Evolutionary conservation across 805 yeast species (phyloP), one percentile per base, ranked within the genome.

Genomic region (Ascoidea asiatica): DNA sequence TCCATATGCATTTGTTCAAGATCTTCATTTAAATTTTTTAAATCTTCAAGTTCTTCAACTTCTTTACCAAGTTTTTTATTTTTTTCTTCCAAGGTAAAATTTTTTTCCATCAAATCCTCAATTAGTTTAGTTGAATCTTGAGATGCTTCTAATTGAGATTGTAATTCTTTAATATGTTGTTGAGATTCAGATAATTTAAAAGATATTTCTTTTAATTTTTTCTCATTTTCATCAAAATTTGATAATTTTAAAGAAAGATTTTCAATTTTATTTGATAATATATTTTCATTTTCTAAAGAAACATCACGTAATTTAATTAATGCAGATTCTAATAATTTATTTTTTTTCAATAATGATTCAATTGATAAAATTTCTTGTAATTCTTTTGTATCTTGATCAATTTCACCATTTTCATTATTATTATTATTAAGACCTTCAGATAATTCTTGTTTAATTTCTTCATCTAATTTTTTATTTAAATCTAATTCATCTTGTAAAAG

Each of bases 11-110:
- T 56, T 18, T 62, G 65, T 43, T 73, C 77, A 35, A 76, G 53
- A 41, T 72, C 73, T 38, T 59, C 63, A 44, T 77, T 76, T 13
- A 78, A 53, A 23, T 64, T 67, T 45, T 70, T 71, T 29, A 78
- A 50, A 46, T 73, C 77, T 38, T 69, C 72, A 19, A 74, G 54
- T 37, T 73, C 78, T 1, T 59, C 53, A 0, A 78, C 53, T 2
- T 71, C 64, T 4, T 49, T 46, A 21, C 61, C 57, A n/a, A 75
- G 53, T 2, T 48, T 45, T 0, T 46, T 41, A 3, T 75, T 57
- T 39, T 65, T 58, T 3, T 53, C 54, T 6, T 48, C 50, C 1
- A 76, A 58, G n/a, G 53, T 57, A 2, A 54, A 47, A 48, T 65
- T 72, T 42, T 64, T 51, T 17, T 52, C 54, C 0, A 69, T 64